Evolutionary conservation across 2,329 filamentous ascomycete genomes (phyloP).

Genomic region (Thelonectria olida): DNA sequence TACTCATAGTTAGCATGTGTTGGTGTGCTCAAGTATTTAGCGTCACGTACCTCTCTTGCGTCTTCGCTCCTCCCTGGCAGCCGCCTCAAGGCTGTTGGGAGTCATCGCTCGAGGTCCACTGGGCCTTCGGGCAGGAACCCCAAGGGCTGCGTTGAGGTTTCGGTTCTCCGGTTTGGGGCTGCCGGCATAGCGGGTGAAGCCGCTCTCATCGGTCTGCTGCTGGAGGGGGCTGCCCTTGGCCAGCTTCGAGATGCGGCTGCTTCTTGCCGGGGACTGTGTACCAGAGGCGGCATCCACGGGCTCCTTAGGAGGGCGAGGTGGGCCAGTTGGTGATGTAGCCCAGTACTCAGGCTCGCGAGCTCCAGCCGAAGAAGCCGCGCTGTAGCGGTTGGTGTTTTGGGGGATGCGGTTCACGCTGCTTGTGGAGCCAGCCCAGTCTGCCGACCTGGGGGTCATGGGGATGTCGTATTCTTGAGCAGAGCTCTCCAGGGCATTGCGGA

Average conservation of each 20-base stretch:
- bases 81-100: conserved; percentile 60
- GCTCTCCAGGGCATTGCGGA: conserved; percentile 77
- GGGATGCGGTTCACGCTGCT: conserved; percentile 66
- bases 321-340: conserved; percentile 54
- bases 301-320: conserved; percentile 71
- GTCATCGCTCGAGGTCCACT: conserved; percentile 71
- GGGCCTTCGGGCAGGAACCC: conserved; percentile 61
- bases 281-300: conserved; percentile 59
- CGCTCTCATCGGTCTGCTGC: conserved; percentile 65
- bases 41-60: conserved; percentile 64
- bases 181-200: conserved; percentile 62
- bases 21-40: neutral
- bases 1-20: conserved; percentile 27
- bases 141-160: conserved; percentile 63
- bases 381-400: conserved; percentile 58
- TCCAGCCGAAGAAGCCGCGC: conserved; percentile 51
- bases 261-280: conserved; percentile 56
- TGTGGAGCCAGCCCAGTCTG: conserved; percentile 70
- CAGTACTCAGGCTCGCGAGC: conserved; percentile 54
- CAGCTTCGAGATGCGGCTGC: conserved; percentile 59
- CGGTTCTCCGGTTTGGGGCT: conserved; percentile 67
- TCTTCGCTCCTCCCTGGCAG: conserved; percentile 56
- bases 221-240: conserved; percentile 65
- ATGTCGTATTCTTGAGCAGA: conserved; percentile 75
- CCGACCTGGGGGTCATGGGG: conserved; percentile 67